phyloP scores from a whole-genome alignment of 177 flowering plant species.

The Vitis hybrid region DNA sequence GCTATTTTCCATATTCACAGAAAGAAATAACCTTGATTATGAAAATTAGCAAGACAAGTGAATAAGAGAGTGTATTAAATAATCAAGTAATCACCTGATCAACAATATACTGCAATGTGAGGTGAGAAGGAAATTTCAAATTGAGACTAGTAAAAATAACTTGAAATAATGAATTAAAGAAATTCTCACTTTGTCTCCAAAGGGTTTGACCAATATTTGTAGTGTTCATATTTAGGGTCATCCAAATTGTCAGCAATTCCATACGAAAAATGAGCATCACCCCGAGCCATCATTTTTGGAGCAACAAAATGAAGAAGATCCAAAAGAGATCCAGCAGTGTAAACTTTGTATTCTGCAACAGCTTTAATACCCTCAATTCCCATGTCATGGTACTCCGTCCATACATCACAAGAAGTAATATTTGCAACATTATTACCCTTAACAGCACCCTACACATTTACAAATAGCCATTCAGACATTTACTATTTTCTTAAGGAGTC shows the following conservation, averaged over 20 bases:
- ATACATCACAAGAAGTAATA: conserved; percentile 69
- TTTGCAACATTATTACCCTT: conserved; percentile 66
- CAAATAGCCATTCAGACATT: neutral
- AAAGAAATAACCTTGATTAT: neutral
- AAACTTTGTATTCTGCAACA: conserved; percentile 80
- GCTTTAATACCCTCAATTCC: conserved; percentile 76
- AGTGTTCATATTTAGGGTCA: conserved; percentile 81
- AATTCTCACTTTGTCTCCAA: conserved; percentile 83
- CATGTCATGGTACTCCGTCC: conserved; percentile 99
- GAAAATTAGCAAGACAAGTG: neutral
- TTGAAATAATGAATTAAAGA: neutral
- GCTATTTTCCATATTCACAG: neutral
- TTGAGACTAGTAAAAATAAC: neutral
- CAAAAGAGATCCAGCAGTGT: conserved; percentile 69
- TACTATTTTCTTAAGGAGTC: neutral
- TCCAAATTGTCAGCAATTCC: conserved; percentile 96
- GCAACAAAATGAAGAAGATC: conserved; percentile 88
- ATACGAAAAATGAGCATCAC: conserved; percentile 84
- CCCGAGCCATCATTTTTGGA: conserved; percentile 96
- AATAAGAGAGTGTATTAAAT: neutral
- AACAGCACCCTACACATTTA: conserved; percentile 59
- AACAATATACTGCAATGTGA: neutral
- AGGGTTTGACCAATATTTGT: conserved; percentile 97
- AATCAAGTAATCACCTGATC: neutral
- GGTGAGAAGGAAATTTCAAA: neutral